Conservation (phyloP, 495 filamentous ascomycete species). For the Xanthoparmelia taractica region DNA sequence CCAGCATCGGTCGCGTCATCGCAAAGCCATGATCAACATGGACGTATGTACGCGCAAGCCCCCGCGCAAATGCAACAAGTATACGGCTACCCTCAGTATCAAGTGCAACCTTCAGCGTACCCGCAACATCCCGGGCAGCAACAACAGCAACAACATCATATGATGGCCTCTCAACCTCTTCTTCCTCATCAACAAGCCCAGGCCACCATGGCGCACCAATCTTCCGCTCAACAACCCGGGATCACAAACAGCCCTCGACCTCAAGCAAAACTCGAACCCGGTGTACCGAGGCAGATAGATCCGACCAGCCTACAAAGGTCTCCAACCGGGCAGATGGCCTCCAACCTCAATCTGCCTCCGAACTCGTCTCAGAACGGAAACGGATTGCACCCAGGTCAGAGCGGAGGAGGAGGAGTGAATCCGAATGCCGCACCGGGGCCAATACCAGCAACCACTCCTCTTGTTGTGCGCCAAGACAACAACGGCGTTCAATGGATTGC, state of each 20-base stretch:
- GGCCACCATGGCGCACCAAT: slow-evolving; percentile 33
- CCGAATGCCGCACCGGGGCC: slow-evolving; percentile 92
- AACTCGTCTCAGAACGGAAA: slow-evolving; percentile 50
- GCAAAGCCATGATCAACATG: slow-evolving; percentile 80
- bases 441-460: slow-evolving; percentile 93
- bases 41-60: slow-evolving; percentile 72
- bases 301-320: slow-evolving; percentile 49
- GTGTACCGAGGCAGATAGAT: slow-evolving; percentile 21
- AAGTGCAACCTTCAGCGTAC: slow-evolving; percentile 50
- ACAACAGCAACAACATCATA: slow-evolving; percentile 27
- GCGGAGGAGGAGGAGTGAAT: slow-evolving; percentile 52
- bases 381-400: slow-evolving; percentile 38
- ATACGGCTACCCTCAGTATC: slow-evolving; percentile 51
- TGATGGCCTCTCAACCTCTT: slow-evolving; percentile 39
- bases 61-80: slow-evolving; percentile 42
- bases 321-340: slow-evolving; percentile 46
- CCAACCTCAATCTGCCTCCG: slow-evolving; percentile 36
- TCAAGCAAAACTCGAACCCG: slow-evolving; percentile 50
- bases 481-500: slow-evolving; percentile 99
- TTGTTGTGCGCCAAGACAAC: slow-evolving; percentile 90
- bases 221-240: slow-evolving; percentile 28
- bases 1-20: slow-evolving; percentile 92
- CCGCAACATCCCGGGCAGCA: slow-evolving; percentile 16
- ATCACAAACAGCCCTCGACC: slow-evolving; percentile 57
- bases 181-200: slow-evolving; percentile 31